Evolutionary conservation across 768 basidiomycete genomes (phyloP).

Genomic region (Cystobasidiopsis lactophilus): DNA sequence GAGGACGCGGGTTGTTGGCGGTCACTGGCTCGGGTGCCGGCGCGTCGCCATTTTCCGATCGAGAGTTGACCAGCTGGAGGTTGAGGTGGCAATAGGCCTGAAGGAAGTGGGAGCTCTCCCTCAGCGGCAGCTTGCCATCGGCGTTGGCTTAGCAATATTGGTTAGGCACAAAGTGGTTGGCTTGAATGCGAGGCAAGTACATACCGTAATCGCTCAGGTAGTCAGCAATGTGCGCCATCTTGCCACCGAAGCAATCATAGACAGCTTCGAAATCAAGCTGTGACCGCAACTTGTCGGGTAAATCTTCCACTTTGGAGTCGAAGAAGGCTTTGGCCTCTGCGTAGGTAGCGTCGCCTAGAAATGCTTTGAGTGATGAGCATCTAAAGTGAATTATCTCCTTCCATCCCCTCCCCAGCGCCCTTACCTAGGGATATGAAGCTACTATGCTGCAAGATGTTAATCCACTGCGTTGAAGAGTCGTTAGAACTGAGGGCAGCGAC

Average conservation of each 20-base stretch:
- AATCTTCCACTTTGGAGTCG: slow-evolving; percentile 38
- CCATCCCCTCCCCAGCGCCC: too few species aligned
- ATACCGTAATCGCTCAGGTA: slow-evolving; percentile 51
- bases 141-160: slow-evolving; percentile 52
- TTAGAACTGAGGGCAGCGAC: too few species aligned
- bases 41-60: slow-evolving; percentile 27
- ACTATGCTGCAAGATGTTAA: slow-evolving; percentile 33
- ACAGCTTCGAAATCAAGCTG: slow-evolving; percentile 47
- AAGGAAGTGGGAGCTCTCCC: slow-evolving; percentile 55
- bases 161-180: too few species aligned
- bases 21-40: slow-evolving; percentile 29
- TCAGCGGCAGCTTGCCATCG: slow-evolving; percentile 48
- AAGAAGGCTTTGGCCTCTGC: slow-evolving; percentile 46
- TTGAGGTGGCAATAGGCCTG: slow-evolving; percentile 67
- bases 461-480: slow-evolving; percentile 32
- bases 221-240: slow-evolving; percentile 61
- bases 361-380: too few species aligned
- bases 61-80: slow-evolving; percentile 66
- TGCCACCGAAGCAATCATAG: slow-evolving; percentile 62
- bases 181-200: slow-evolving; percentile 15
- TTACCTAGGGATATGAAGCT: slow-evolving; percentile 59
- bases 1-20: slow-evolving; percentile 27
- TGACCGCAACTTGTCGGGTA: slow-evolving; percentile 40
- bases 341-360: slow-evolving; percentile 56
- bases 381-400: too few species aligned